Conservation (phyloP, 75 land plant genomes). For the Selaginella tamariscina region DNA sequence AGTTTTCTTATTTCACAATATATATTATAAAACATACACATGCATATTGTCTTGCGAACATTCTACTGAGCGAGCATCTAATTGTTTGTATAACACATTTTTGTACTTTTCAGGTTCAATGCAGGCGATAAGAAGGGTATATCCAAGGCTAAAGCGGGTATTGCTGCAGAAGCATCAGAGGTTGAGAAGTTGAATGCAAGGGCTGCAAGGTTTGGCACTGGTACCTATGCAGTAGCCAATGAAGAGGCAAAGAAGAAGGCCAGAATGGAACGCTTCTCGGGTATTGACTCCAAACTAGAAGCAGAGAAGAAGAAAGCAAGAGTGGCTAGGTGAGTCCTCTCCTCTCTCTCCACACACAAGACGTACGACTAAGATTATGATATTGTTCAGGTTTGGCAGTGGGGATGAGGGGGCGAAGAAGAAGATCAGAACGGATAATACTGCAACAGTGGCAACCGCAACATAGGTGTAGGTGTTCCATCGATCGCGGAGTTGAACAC, state of each 20-base stretch:
- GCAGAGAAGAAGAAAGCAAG: conserved; percentile 17
- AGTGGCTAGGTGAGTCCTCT: conserved; percentile 5
- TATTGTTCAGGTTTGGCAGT: not conserved
- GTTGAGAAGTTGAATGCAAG: conserved; percentile 20
- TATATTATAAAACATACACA: not conserved
- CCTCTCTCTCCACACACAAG: not conserved
- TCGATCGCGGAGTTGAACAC: no score
- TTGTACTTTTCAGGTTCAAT: not conserved
- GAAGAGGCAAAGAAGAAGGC: conserved; percentile 33
- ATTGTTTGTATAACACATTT: not conserved
- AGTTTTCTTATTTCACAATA: not conserved
- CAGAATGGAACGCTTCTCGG: conserved; percentile 18
- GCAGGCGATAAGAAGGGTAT: not conserved
- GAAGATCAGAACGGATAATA: not conserved
- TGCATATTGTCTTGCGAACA: not conserved
- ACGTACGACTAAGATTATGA: no score
- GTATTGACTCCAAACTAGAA: conserved; percentile 17
- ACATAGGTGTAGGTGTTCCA: not conserved
- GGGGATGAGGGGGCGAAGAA: not conserved
- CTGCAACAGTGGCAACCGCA: not conserved
- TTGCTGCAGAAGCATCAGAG: conserved; percentile 11
- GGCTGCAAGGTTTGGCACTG: conserved; percentile 24
- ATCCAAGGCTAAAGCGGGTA: not conserved
- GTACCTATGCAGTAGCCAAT: not conserved
- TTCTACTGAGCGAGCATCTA: not conserved